A percentile compares a stretch with the other conserved stretches of the same genome.
These are phyloP conservation scores for Rhododendron kiyosumense DNA, from an alignment of 148 eudicot genomes.

Conservation along the genomic window DNA sequence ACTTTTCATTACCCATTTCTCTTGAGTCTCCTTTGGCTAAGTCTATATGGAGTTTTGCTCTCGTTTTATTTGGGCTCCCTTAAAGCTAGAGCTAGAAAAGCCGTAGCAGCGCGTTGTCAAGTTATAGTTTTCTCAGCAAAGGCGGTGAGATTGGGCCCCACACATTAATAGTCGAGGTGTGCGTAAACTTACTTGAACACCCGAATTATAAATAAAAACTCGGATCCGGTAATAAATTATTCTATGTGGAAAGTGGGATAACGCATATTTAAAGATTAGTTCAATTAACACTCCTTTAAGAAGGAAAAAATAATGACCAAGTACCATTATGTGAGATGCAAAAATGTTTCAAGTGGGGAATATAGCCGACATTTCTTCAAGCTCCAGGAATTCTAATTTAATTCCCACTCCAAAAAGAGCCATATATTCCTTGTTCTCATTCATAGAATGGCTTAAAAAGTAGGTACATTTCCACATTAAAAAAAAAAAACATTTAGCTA, in stretches of 20 bases:
- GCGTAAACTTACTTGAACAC: too few species aligned
- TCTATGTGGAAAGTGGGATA: neutral
- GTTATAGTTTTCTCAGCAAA: too few species aligned
- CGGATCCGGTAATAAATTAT: neutral
- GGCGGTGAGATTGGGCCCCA: too few species aligned
- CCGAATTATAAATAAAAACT: neutral
- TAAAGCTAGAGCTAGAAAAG: too few species aligned
- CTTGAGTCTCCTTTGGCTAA: neutral
- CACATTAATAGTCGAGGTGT: neutral
- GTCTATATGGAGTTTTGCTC: too few species aligned
- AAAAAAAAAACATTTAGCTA: neutral
- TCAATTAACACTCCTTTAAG: neutral
- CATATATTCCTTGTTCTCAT: neutral
- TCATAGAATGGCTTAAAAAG: neutral
- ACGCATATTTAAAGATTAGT: neutral
- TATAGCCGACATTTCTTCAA: neutral
- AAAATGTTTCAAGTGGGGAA: neutral
- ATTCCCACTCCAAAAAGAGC: neutral
- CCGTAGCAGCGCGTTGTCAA: too few species aligned
- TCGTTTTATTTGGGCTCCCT: too few species aligned
- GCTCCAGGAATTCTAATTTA: neutral
- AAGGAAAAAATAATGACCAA: neutral
- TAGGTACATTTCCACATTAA: neutral
- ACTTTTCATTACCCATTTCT: neutral
- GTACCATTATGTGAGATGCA: neutral